phyloP scores from a whole-genome alignment of 805 yeast species.

The Candida boleticola region DNA sequence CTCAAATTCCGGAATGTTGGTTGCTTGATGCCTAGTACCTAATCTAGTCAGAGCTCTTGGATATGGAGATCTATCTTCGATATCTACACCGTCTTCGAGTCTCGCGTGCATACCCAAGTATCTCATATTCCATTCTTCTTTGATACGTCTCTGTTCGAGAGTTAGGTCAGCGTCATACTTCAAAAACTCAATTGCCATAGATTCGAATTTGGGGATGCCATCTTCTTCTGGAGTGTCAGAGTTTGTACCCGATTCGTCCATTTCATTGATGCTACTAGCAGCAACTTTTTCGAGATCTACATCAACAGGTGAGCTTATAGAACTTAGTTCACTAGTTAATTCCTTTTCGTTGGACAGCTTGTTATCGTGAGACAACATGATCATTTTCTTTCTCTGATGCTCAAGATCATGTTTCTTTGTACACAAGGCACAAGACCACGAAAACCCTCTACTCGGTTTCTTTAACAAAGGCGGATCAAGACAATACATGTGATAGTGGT shows the following conservation, averaged over 20 bases:
- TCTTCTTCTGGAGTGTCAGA: constrained; percentile 6
- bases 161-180: constrained; percentile 41
- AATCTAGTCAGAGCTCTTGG: constrained; percentile 78
- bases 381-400: constrained; percentile 33
- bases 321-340: constrained; percentile 20
- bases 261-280: constrained; percentile 13
- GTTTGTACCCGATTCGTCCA: not conserved
- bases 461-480: constrained; percentile 77
- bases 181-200: constrained; percentile 53
- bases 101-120: constrained; percentile 74
- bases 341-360: constrained; percentile 38
- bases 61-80: constrained; percentile 69
- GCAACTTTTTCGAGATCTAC: constrained; percentile 6
- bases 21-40: constrained; percentile 72
- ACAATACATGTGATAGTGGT: constrained; percentile 75
- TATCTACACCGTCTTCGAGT: constrained; percentile 73
- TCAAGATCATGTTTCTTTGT: constrained; percentile 53
- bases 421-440: constrained; percentile 87
- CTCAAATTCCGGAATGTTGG: constrained; percentile 60
- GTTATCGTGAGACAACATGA: constrained; percentile 44
- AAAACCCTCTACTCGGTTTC: constrained; percentile 83
- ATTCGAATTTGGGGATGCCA: constrained; percentile 50
- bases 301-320: constrained; percentile 11
- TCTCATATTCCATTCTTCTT: constrained; percentile 80
- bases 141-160: constrained; percentile 46